Base-by-base conservation (phyloP, 2,329 filamentous ascomycete species). In the Lasiodiplodia theobromae region DNA sequence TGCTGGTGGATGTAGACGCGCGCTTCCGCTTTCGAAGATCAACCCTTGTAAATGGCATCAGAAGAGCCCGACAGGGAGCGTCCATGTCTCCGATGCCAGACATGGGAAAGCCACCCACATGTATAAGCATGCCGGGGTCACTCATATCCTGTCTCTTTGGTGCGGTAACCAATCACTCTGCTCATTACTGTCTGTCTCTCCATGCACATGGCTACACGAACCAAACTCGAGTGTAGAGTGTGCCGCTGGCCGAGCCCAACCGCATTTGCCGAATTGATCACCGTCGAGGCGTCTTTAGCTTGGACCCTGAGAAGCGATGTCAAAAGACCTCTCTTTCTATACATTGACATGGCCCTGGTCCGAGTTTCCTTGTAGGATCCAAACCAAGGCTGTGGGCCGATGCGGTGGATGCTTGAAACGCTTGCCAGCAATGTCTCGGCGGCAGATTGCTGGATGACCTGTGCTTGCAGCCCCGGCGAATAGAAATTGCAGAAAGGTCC, bases 81-180 rank as follows among this genome's bases (percentile, higher is more conserved):
- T 37, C 31, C 60, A 25, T 38, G 28, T n/a, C 25, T 16, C 12
- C n/a, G 38, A 49, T 2, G 38, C 25, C 14, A 18, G 16, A 8
- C 6, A 28, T 34, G 8, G 31, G 31, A 14, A 16, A 21, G 28
- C 23, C 21, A 23, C n/a, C 3, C 10, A 28, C 8, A n/a, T 40
- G 37, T 21, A 38, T n/a, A 60, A 14, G 34, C 4, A n/a, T 3
- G 34, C 12, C n/a, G 12, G 10, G 12, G 18, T 34, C 25, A 34
- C 8, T n/a, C 11, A 5, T 10, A 7, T 25, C 23, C 18, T 23
- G 10, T 34, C n/a, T 31, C 25, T 23, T 16, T 7, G 40, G 23
- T 16, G 57, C 49, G 58, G 58, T n/a, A 52, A 4, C 60, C 60
- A 52, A 64, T 64, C 60, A 52, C 14, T 3, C 10, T n/a, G 7